Evolutionary conservation across 2,329 filamentous ascomycete species (phyloP), one percentile per base, ranked within the genome.

Genomic region (Colletotrichum sp.): DNA sequence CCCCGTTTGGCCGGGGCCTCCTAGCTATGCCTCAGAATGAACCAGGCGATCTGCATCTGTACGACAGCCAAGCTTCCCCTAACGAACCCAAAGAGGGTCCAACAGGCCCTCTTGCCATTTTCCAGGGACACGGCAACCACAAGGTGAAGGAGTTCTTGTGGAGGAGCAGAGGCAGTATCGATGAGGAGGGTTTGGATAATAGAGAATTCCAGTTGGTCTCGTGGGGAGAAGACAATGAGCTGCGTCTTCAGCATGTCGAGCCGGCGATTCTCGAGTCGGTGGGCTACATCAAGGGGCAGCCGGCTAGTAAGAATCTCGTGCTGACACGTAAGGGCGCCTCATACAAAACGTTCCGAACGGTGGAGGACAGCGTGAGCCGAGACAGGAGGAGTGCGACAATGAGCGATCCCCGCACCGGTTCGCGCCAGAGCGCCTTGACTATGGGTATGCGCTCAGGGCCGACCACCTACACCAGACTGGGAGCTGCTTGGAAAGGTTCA

Each of bases 191-290:
- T n/a, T 85, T 94, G 62, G 96, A 98, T 80, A 89, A 96, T 77
- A 92, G 96, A 80, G 96, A 98, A 69, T 98, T 98, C 78, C 96
- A 98, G 83, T 89, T 98, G 21, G 95, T 98, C 1, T 96, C 96
- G 0, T 98, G 96, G 96, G 96, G 96, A 30, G 93, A 95, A 65
- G 96, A 98, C 83, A 94, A 94, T 79, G 92, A 96, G 80, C 88
- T 98, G 34, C 93, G 94, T 65, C 88, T 98, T 32, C 95, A 98
- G 81, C 93, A 92, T 64, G 90, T 96, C 24, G 90, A 95, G 55
- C 86, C 91, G 1, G 87, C 92, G 30, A 87, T 93, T 34, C 87
- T 97, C 1, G 88, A 91, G 74, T 88, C 90, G 3, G 93, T 98
- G 18, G 95, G 95, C 5, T 94, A 95, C 82, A 88, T 92, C 62